Percentiles rank a stretch among this genome's conserved stretches.
Evolutionary conservation across 441 rosid genomes (phyloP).

Genomic region (Arabidopsis lyrata): DNA sequence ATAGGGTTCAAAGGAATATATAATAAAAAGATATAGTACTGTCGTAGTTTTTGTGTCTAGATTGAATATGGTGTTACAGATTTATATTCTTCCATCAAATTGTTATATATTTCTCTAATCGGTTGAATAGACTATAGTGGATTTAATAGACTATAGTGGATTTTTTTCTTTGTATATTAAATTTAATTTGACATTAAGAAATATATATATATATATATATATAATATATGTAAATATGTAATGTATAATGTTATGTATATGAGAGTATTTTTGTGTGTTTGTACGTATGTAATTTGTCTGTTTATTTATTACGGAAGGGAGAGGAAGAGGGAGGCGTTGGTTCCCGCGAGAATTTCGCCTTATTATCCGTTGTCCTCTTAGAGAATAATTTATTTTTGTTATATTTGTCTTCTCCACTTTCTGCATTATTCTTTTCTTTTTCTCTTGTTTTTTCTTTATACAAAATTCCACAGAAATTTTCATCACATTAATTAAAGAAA

Average conservation of each 20-base stretch:
- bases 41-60: background rate
- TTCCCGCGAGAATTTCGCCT: constrained; percentile 89
- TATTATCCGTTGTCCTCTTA: constrained; percentile 53
- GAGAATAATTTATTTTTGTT: constrained; percentile 25
- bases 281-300: constrained; percentile 34
- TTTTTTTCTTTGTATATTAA: background rate
- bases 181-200: no score
- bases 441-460: background rate
- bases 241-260: background rate
- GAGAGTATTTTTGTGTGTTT: constrained; percentile 3
- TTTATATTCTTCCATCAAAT: background rate
- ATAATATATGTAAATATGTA: no score
- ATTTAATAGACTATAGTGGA: background rate
- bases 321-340: constrained; percentile 43
- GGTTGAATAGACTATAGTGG: background rate
- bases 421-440: constrained; percentile 9
- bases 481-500: background rate
- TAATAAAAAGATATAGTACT: no score
- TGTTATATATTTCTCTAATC: background rate
- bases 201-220: no score
- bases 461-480: background rate
- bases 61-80: background rate
- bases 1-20: no score
- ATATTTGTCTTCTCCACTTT: constrained; percentile 24
- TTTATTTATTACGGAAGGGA: constrained; percentile 21